Conservation (phyloP, 2,329 filamentous ascomycete genomes). For the Hymenoscyphus linearis region DNA sequence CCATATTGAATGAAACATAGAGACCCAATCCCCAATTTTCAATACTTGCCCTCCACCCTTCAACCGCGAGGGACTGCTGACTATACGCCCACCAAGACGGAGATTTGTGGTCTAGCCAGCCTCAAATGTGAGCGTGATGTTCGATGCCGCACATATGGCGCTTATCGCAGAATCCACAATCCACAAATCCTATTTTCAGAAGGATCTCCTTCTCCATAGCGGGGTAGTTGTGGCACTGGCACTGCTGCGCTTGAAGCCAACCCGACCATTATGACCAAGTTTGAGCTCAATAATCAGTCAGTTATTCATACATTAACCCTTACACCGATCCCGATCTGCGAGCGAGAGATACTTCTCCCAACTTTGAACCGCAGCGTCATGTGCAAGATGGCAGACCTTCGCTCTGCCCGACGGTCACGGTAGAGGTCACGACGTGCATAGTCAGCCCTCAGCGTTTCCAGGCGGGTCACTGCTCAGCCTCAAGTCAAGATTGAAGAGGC, state of each 20-base stretch:
- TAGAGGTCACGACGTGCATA: neutral
- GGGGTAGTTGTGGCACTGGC: neutral
- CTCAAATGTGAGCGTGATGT: neutral
- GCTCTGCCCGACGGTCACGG: conserved; percentile 14
- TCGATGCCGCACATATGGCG: conserved; percentile 14
- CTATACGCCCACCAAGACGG: neutral
- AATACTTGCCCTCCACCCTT: neutral
- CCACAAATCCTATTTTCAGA: neutral
- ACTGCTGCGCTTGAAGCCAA: neutral
- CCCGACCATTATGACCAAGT: neutral
- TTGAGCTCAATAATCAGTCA: conserved; percentile 3
- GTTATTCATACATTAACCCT: neutral
- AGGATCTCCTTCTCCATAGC: neutral
- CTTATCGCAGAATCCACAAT: conserved; percentile 19
- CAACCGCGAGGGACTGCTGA: neutral
- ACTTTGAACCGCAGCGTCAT: conserved; percentile 13
- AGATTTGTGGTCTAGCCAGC: conserved; percentile 6
- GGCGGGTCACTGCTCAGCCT: conserved; percentile 13
- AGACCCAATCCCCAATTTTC: neutral
- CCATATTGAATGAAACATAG: neutral
- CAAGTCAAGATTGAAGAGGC: conserved; percentile 2
- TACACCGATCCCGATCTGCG: conserved; percentile 4
- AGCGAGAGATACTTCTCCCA: neutral
- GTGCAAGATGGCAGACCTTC: conserved; percentile 14
- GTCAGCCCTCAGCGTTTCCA: conserved; percentile 27